These are phyloP conservation scores for Ophiostoma pallidulum DNA, from an alignment of 2,329 filamentous ascomycete genomes.

Conservation along the genomic window DNA sequence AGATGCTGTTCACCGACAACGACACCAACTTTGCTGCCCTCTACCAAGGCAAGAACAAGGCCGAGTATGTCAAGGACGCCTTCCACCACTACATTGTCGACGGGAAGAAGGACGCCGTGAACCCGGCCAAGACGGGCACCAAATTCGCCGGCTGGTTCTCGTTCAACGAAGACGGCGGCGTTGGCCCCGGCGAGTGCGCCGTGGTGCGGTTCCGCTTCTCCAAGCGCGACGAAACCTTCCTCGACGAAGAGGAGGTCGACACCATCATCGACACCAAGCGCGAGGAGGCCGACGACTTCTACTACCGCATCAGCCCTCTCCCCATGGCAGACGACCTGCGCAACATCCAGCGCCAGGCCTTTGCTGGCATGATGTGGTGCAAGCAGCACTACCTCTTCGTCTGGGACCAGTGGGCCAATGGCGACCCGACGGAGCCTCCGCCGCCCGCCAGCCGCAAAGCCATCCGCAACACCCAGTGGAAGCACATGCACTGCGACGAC, in stretches of 20 bases:
- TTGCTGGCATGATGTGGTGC: constrained; percentile 96
- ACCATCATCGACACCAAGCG: constrained; percentile 77
- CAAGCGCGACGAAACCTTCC: constrained; percentile 61
- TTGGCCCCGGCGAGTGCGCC: constrained; percentile 83
- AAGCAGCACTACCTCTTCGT: constrained; percentile 97
- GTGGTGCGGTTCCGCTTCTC: constrained; percentile 89
- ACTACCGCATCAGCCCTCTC: constrained; percentile 82
- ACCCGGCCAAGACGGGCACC: constrained; percentile 70
- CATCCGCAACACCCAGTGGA: constrained; percentile 84
- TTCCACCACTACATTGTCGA: constrained; percentile 85
- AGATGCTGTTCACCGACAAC: constrained; percentile 89
- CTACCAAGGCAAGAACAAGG: constrained; percentile 69
- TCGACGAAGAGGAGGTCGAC: constrained; percentile 90
- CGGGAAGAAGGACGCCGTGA: constrained; percentile 69
- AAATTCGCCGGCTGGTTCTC: constrained; percentile 88
- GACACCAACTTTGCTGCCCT: constrained; percentile 78
- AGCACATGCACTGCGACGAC: constrained; percentile 88
- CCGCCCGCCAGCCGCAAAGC: constrained; percentile 71
- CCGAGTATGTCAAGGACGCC: constrained; percentile 86
- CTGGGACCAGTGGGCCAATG: constrained; percentile 97
- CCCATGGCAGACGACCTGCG: constrained; percentile 89
- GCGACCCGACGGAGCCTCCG: constrained; percentile 78
- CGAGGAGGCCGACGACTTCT: constrained; percentile 93
- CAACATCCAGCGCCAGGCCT: constrained; percentile 90
- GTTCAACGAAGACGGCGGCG: constrained; percentile 82